These are phyloP conservation scores for Epichloe sibirici DNA, from an alignment of 2,329 filamentous ascomycete species.

Conservation along the genomic window DNA sequence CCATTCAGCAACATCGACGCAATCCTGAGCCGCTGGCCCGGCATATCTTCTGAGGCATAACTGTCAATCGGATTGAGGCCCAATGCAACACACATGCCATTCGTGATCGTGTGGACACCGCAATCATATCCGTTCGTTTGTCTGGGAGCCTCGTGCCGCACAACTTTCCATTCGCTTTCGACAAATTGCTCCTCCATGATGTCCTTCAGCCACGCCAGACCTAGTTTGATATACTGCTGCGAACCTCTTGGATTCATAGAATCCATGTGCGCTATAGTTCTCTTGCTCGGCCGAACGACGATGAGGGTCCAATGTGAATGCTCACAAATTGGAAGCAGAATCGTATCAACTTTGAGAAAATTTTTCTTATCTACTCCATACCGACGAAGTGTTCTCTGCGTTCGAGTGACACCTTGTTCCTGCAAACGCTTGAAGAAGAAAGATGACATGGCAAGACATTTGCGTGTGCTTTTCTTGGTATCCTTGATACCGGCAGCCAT, in stretches of 20 bases:
- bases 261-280: slow-evolving; percentile 57
- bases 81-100: slow-evolving; percentile 50
- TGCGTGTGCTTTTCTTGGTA: slow-evolving; percentile 35
- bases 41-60: slow-evolving; percentile 43
- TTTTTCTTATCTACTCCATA: slow-evolving; percentile 45
- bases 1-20: slow-evolving; percentile 54
- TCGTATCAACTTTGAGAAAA: slow-evolving; percentile 50
- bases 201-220: slow-evolving; percentile 42
- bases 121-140: slow-evolving; percentile 64
- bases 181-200: slow-evolving; percentile 43
- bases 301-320: slow-evolving; percentile 60
- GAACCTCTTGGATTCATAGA: slow-evolving; percentile 39
- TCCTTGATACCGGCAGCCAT: slow-evolving; percentile 39
- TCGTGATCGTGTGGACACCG: slow-evolving; percentile 65
- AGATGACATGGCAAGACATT: slow-evolving; percentile 50
- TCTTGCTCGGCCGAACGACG: slow-evolving; percentile 48
- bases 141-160: slow-evolving; percentile 34
- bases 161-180: slow-evolving; percentile 46
- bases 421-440: slow-evolving; percentile 50
- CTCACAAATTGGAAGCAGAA: slow-evolving; percentile 59
- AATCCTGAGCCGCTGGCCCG: slow-evolving; percentile 46
- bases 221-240: slow-evolving; percentile 26
- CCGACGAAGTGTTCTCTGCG: slow-evolving; percentile 44
- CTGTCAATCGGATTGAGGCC: slow-evolving; percentile 37
- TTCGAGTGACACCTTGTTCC: slow-evolving; percentile 32